Evolutionary conservation across 2,329 filamentous ascomycete genomes (phyloP).

Genomic region (Zymoseptoria brevis): DNA sequence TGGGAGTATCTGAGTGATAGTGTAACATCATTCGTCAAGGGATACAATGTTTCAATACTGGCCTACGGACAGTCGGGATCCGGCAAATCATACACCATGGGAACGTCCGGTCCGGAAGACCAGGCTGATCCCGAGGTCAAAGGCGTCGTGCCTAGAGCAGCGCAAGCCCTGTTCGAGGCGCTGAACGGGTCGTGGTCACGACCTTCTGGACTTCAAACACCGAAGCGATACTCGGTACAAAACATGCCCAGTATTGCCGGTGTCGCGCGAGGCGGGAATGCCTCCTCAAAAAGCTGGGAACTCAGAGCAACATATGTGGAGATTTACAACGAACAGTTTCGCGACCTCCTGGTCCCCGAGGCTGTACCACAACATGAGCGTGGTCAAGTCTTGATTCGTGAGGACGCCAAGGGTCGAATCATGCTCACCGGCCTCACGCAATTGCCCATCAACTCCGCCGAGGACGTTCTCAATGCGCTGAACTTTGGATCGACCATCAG

Average conservation of each 20-base stretch:
- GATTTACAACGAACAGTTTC: slow-evolving; percentile 95
- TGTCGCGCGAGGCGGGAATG: slow-evolving; percentile 32
- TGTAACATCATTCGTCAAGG: slow-evolving; percentile 81
- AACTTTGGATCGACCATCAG: slow-evolving; percentile 91
- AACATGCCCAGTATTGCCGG: slow-evolving; percentile 41
- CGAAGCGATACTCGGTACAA: slow-evolving; percentile 65
- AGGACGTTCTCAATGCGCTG: slow-evolving; percentile 80
- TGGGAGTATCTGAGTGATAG: slow-evolving; percentile 94
- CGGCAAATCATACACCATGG: slow-evolving; percentile 98
- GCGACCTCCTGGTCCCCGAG: slow-evolving; percentile 81
- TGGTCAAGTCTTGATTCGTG: slow-evolving; percentile 76
- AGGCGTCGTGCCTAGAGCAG: slow-evolving; percentile 95
- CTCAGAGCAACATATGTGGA: slow-evolving; percentile 69
- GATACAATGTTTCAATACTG: slow-evolving; percentile 96
- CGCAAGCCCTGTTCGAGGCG: slow-evolving; percentile 77
- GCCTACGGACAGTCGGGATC: slow-evolving; percentile 97
- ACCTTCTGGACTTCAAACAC: slow-evolving; percentile 66
- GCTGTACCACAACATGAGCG: slow-evolving; percentile 61
- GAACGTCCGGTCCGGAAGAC: slow-evolving; percentile 78
- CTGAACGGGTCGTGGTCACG: slow-evolving; percentile 61
- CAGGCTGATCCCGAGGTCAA: slow-evolving; percentile 23
- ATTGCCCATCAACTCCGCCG: slow-evolving; percentile 79
- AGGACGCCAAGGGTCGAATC: slow-evolving; percentile 91
- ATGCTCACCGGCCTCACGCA: slow-evolving; percentile 84
- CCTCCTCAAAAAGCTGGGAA: slow-evolving; percentile 70